Evolutionary conservation across 208 protist species (phyloP).

Genomic region (Trypanosoma cruzi): DNA sequence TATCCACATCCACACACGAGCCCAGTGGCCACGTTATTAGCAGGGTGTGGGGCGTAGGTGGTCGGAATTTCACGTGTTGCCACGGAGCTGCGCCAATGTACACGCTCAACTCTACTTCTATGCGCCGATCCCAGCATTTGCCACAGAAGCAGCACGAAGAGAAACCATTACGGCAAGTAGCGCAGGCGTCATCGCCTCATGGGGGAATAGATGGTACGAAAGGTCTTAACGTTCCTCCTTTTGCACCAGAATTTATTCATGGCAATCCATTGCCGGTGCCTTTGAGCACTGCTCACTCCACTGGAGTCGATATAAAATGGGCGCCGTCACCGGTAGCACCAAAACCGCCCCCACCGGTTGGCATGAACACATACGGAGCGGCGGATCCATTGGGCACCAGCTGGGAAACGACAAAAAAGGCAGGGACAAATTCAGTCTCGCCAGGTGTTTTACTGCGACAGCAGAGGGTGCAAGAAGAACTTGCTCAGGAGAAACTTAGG

Average conservation of each 20-base stretch:
- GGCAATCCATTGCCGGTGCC: not conserved
- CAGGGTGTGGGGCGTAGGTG: not conserved
- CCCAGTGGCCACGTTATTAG: not conserved
- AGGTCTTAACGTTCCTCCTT: not conserved
- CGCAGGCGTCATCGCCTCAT: not conserved
- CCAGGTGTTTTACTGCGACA: conserved; percentile 12
- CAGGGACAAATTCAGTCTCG: not conserved
- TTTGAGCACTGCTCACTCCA: not conserved
- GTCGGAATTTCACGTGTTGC: no score
- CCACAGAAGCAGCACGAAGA: not conserved
- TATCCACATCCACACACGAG: not conserved
- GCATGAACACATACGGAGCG: not conserved
- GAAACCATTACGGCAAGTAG: not conserved
- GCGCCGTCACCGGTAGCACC: no score
- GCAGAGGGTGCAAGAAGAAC: conserved; percentile 30
- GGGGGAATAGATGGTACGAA: not conserved
- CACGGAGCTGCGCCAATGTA: conserved; percentile 13
- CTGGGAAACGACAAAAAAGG: not conserved
- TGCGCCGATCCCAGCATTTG: conserved; percentile 4
- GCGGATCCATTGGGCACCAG: not conserved
- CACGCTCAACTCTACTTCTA: conserved; percentile 25
- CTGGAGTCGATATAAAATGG: not conserved
- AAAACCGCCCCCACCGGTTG: not conserved
- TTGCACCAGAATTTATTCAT: not conserved
- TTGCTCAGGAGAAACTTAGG: conserved; percentile 18